phyloP scores from a whole-genome alignment of 345 rosid species.

The Combretum micranthum region DNA sequence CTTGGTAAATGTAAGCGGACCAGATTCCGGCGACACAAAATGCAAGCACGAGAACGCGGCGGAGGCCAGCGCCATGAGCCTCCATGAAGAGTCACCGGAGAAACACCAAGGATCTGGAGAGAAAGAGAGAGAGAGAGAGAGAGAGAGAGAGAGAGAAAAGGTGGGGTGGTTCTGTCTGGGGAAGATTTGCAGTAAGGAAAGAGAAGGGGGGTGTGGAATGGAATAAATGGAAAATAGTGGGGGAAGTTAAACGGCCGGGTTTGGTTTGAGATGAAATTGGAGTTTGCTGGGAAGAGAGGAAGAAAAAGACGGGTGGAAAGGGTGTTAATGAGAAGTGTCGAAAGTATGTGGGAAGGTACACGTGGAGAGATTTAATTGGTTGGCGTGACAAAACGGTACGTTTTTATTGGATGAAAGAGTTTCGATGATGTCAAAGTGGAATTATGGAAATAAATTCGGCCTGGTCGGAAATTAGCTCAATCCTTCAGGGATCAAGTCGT shows the following conservation, averaged over 20 bases:
- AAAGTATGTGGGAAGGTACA: conserved; percentile 37
- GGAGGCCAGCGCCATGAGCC: conserved; percentile 63
- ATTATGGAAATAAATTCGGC: no score
- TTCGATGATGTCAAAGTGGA: not conserved
- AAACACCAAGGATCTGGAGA: conserved; percentile 5
- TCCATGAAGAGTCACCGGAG: conserved; percentile 35
- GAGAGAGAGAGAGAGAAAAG: not conserved
- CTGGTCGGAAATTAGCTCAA: no score
- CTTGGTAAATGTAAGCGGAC: conserved; percentile 96
- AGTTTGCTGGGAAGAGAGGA: not conserved
- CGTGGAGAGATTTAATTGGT: conserved; percentile 41
- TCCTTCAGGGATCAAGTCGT: no score
- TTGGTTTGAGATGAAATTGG: no score
- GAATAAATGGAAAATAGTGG: no score
- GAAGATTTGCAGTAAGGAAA: no score
- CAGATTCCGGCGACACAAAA: conserved; percentile 96
- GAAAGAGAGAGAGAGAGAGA: not conserved
- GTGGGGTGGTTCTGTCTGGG: not conserved
- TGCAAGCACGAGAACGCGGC: conserved; percentile 54
- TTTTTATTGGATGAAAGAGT: conserved; percentile 38
- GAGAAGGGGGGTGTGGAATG: no score
- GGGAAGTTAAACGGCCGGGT: no score
- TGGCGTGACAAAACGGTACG: conserved; percentile 4
- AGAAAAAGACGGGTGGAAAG: conserved; percentile 1
- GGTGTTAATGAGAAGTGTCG: conserved; percentile 19